Evolutionary conservation across 805 yeast genomes (phyloP).

Genomic region (Helenozyma rhizophorensis): DNA sequence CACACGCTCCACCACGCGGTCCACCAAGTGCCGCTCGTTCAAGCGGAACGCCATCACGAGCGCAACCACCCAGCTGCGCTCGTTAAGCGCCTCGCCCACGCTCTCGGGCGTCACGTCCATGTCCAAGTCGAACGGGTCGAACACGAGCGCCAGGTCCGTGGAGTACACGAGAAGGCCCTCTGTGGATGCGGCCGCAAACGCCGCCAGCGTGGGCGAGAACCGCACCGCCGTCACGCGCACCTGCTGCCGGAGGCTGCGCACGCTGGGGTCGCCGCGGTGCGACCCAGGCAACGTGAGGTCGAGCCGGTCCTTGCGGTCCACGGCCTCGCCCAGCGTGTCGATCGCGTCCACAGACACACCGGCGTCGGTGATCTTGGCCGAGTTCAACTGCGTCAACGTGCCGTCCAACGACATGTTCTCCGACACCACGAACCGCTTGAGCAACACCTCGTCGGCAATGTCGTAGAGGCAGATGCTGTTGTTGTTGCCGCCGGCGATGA

Average conservation of each 20-base stretch:
- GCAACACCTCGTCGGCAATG: conserved; percentile 77
- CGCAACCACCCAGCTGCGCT: conserved; percentile 66
- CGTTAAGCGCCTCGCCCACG: conserved; percentile 54
- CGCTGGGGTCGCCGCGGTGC: conserved; percentile 67
- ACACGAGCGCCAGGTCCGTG: conserved; percentile 65
- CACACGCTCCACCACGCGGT: conserved; percentile 66
- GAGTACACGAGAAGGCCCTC: conserved; percentile 86
- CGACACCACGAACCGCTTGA: conserved; percentile 80
- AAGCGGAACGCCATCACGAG: conserved; percentile 90
- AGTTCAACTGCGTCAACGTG: conserved; percentile 72
- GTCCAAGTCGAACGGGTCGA: conserved; percentile 95
- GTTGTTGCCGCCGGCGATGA: conserved; percentile 92
- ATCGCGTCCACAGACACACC: conserved; percentile 72
- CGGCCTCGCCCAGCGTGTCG: conserved; percentile 80
- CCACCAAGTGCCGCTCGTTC: conserved; percentile 73
- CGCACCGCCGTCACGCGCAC: conserved; percentile 73
- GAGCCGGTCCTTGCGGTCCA: conserved; percentile 77
- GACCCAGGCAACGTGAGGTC: conserved; percentile 86
- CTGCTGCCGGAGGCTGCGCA: conserved; percentile 72
- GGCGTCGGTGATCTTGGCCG: conserved; percentile 79
- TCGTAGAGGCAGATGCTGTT: conserved; percentile 91
- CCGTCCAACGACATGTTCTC: conserved; percentile 90
- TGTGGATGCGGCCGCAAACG: conserved; percentile 93
- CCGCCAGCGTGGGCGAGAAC: conserved; percentile 85
- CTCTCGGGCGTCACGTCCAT: conserved; percentile 85